Evolutionary conservation across 1,284 basidiomycete species (phyloP).

Genomic region (Cryptococcus neoformans): DNA sequence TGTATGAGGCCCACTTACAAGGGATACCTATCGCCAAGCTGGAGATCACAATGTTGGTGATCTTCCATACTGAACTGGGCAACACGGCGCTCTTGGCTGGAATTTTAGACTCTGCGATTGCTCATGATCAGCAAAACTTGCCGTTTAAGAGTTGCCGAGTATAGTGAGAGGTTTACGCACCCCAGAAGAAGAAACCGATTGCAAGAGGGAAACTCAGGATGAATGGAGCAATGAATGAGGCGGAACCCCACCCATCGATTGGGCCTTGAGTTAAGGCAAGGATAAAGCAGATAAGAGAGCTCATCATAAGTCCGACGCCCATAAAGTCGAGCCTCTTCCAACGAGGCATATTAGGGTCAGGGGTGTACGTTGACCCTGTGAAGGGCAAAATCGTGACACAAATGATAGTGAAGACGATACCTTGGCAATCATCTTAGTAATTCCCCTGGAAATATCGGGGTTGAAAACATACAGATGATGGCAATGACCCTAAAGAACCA

Average conservation of each 20-base stretch:
- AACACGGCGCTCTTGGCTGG: conserved; percentile 27
- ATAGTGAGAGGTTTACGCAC: conserved; percentile 30
- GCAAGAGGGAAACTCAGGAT: conserved; percentile 31
- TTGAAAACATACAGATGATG: conserved; percentile 22
- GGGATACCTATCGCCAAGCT: conserved; percentile 21
- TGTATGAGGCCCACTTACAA: conserved; percentile 1
- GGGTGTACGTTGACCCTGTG: conserved; percentile 20
- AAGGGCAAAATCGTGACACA: conserved; percentile 31
- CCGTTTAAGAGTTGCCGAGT: conserved; percentile 3
- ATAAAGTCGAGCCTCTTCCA: conserved; percentile 45
- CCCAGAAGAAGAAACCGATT: conserved; percentile 42
- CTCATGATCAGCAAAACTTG: conserved; percentile 4
- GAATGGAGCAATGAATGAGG: conserved; percentile 46
- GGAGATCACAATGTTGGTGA: conserved; percentile 34
- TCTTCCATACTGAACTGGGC: conserved; percentile 32
- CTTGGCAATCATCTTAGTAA: not conserved
- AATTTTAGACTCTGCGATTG: conserved; percentile 20
- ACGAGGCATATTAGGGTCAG: conserved; percentile 14
- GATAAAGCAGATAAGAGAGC: conserved; percentile 42
- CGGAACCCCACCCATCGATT: conserved; percentile 39
- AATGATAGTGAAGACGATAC: conserved; percentile 23
- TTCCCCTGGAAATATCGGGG: conserved; percentile 15
- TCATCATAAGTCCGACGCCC: conserved; percentile 39
- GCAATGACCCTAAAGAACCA: conserved; percentile 46
- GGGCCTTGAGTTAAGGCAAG: conserved; percentile 43